These are phyloP conservation scores for Leccinum barrowsii DNA, from an alignment of 768 basidiomycete genomes.

Conservation along the genomic window DNA sequence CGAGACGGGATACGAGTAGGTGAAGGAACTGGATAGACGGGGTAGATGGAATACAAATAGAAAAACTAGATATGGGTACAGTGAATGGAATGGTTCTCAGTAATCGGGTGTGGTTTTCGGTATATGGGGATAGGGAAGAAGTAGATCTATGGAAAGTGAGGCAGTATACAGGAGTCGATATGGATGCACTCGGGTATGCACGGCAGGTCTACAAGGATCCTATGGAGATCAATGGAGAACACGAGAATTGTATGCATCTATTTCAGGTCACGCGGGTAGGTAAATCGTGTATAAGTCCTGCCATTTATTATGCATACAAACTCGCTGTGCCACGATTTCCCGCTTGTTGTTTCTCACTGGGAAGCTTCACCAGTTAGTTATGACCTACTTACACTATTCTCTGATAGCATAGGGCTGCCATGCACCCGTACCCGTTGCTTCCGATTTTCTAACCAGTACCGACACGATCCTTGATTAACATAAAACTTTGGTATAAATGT, in stretches of 20 bases:
- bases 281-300: background rate
- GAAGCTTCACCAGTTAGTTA: no score
- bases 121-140: background rate
- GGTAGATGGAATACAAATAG: background rate
- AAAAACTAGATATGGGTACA: background rate
- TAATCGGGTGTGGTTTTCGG: background rate
- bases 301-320: background rate
- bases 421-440: no score
- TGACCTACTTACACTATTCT: no score
- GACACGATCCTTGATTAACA: no score
- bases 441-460: no score
- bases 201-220: background rate
- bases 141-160: background rate
- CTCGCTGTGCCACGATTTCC: background rate
- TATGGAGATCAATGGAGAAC: background rate
- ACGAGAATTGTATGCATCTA: background rate
- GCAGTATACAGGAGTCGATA: background rate
- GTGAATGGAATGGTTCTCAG: background rate
- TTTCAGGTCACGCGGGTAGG: background rate
- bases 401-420: no score
- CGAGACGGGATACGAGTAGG: background rate
- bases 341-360: no score
- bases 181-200: background rate
- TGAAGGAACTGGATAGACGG: background rate
- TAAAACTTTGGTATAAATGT: no score